A percentile compares a stretch with the other conserved stretches of the same genome.
These are phyloP conservation scores for Flaveria bidentis DNA, from an alignment of 129 eudicot genomes.

Conservation along the genomic window DNA sequence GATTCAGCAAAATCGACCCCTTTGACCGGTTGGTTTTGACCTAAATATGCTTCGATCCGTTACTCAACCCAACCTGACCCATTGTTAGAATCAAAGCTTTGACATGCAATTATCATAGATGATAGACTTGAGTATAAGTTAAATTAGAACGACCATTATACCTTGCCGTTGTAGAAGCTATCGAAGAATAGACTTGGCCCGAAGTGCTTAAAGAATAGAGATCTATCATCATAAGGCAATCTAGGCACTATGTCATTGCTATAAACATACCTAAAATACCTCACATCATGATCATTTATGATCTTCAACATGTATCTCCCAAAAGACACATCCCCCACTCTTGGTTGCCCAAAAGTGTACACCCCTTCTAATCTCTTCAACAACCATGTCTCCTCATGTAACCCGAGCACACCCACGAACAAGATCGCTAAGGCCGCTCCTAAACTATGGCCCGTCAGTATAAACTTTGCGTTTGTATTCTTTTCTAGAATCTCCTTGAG, in stretches of 20 bases:
- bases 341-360: conserved; percentile 88
- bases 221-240: conserved; percentile 65
- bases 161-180: conserved; percentile 73
- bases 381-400: conserved; percentile 61
- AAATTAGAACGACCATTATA: conserved; percentile 12
- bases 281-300: conserved; percentile 39
- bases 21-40: background rate
- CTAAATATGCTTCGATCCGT: background rate
- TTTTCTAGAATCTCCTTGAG: conserved; percentile 43
- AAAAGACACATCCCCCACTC: conserved; percentile 75
- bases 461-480: conserved; percentile 50
- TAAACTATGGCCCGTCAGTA: conserved; percentile 76
- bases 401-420: conserved; percentile 48
- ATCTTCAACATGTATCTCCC: conserved; percentile 63
- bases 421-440: conserved; percentile 83
- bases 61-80: background rate
- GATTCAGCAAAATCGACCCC: background rate
- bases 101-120: background rate
- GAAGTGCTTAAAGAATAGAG: conserved; percentile 72
- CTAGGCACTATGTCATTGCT: conserved; percentile 75
- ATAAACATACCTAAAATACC: conserved; percentile 67
- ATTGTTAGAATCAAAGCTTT: background rate
- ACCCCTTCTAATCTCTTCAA: conserved; percentile 71
- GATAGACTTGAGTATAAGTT: background rate
- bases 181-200: conserved; percentile 62